phyloP scores from a whole-genome alignment of 371 early-diverging fungal species.

The Cokeromyces recurvatus region DNA sequence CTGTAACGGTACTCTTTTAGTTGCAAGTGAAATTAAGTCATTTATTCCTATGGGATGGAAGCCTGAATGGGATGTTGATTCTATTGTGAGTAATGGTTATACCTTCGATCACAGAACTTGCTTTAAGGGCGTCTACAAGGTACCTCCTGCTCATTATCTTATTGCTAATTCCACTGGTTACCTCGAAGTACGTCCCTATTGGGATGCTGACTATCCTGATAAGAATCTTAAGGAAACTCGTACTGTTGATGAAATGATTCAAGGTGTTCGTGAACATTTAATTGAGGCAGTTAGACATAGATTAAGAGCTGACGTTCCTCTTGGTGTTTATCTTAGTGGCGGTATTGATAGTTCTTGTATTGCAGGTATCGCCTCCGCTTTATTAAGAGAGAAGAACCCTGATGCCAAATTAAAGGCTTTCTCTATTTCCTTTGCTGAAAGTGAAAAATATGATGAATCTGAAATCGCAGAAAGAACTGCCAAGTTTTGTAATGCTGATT shows the following conservation, averaged over 20 bases:
- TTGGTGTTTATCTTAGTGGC: constrained; percentile 21
- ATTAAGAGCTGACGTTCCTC: constrained; percentile 20
- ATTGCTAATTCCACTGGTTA: constrained; percentile 3
- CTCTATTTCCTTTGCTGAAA: constrained; percentile 14
- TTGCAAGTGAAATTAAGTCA: constrained; percentile 22
- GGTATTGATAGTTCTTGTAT: constrained; percentile 21
- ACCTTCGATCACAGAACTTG: constrained; percentile 11
- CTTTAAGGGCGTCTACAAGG: constrained; percentile 20
- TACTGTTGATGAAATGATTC: constrained; percentile 19
- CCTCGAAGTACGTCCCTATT: constrained; percentile 11
- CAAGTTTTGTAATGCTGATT: constrained; percentile 9
- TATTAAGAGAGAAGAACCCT: constrained; percentile 16
- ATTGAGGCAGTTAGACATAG: constrained; percentile 16
- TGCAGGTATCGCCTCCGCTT: constrained; percentile 12
- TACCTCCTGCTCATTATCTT: constrained; percentile 19
- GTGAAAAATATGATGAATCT: constrained; percentile 14
- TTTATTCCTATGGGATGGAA: constrained; percentile 20
- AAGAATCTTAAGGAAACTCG: constrained; percentile 14
- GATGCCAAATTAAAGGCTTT: constrained; percentile 15
- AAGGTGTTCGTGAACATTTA: constrained; percentile 21
- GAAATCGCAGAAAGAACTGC: constrained; percentile 20
- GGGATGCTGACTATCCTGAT: constrained; percentile 26
- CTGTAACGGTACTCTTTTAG: constrained; percentile 12
- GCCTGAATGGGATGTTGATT: constrained; percentile 21
- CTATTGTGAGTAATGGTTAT: constrained; percentile 10